Evolutionary conservation across 2,329 filamentous ascomycete species (phyloP), one percentile per base, ranked within the genome.

Genomic region (Trichophyton mentagrophytes): DNA sequence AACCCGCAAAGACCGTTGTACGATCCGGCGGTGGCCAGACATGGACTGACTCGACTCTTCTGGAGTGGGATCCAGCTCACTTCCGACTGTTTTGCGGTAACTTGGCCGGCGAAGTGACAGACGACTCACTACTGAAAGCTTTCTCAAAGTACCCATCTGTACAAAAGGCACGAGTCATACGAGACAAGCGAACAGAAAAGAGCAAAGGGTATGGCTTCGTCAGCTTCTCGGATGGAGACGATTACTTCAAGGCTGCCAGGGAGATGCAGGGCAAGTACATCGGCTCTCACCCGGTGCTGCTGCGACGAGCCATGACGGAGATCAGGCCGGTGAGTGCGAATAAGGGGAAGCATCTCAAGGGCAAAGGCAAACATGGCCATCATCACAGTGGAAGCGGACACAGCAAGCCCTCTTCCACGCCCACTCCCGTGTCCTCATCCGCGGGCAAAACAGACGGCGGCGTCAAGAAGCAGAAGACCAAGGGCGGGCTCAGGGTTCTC

Each of bases 191-290:
- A 62, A 96, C 92, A 0, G 93, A 88, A 61, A 99, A 99, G 77
- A 95, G 89, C 69, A 95, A 93, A 72, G 93, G 92, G 0, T 99
- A 89, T 71, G 93, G 93, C 2, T 99, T 99, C 70, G 91, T 99
- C 61, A 93, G 89, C 74, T 97, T 99, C 76, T 87, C 86, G 68
- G 89, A 96, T 70, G 89, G 90, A 33, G 93, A 99, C 72, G 91
- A 96, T 70, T 97, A 95, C 73, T 97, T 99, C 79, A 85, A 89
- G 69, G 92, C 93, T 1, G 92, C 90, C 68, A 90, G 93, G 76
- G 92, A 97, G 77, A 97, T 97, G 93, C 89, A 96, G 69, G 91
- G 91, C 67, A 97, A 99, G 77, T 99, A 99, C 75, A 97, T 99
- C 71, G 92, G 95, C 69, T 96, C 90, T 72, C 93, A 97, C 73